Evolutionary conservation across 108 stramenopile species (phyloP).

Genomic region (Cyclotella sp.): DNA sequence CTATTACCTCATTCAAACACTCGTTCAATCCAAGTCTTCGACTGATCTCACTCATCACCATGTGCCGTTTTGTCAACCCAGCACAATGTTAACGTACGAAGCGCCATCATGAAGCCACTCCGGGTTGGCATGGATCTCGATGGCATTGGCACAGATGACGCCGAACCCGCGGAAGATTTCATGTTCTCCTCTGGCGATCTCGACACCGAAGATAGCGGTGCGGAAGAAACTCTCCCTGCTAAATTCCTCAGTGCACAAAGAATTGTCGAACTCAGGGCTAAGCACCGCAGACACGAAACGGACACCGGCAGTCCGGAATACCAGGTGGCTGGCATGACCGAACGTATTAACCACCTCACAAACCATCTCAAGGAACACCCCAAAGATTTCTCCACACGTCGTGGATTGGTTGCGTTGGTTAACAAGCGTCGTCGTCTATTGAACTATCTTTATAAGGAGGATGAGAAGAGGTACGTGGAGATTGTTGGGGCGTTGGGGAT

Average conservation of each 20-base stretch:
- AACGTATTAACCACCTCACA: constrained; percentile 94
- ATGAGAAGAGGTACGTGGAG: constrained; percentile 71
- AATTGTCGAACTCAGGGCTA: constrained; percentile 64
- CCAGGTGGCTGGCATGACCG: constrained; percentile 95
- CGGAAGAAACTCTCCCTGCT: constrained; percentile 65
- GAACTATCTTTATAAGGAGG: constrained; percentile 84
- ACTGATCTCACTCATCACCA: not conserved
- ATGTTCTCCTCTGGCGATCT: constrained; percentile 73
- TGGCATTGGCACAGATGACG: constrained; percentile 50
- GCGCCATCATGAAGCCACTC: constrained; percentile 24
- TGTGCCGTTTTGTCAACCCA: not conserved
- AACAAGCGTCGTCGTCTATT: constrained; percentile 95
- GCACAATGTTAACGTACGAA: constrained; percentile 9
- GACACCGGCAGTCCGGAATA: constrained; percentile 93
- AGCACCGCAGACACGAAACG: constrained; percentile 79
- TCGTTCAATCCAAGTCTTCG: not conserved
- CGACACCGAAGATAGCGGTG: constrained; percentile 54
- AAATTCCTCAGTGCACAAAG: constrained; percentile 57
- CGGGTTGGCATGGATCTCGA: constrained; percentile 39
- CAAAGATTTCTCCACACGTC: constrained; percentile 94
- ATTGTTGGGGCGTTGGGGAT: constrained; percentile 75
- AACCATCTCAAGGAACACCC: constrained; percentile 91
- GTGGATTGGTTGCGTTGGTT: constrained; percentile 95
- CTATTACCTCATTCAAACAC: no score
- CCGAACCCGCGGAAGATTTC: constrained; percentile 50